Evolutionary conservation across 768 basidiomycete genomes (phyloP), one percentile per base, ranked within the genome.

Genomic region (Pholiota microspora): DNA sequence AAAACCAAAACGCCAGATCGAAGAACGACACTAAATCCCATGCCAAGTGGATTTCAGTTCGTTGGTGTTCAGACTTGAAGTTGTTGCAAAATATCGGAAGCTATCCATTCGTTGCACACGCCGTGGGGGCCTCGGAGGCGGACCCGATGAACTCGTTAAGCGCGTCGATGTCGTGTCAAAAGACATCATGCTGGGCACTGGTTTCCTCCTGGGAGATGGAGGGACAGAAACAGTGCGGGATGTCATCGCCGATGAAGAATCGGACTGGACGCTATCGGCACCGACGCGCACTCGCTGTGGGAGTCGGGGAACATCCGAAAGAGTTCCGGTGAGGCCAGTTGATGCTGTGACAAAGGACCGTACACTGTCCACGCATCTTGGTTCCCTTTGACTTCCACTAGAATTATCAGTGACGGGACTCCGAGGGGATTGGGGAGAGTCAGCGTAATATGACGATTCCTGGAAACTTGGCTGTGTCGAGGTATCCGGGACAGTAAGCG

Each of bases 41-140:
- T 58, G 58, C 63, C 63, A 64, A 13, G 63, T 60, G 3, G 60
- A 60, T 38, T 61, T 62, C 53, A 61, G 31, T 31, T 54, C 57
- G 16, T 60, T 58, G 18, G 57, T 31, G 2, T 57, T 54, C 24
- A 58, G 42, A 46, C 49, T 49, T 4, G 56, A 57, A 7, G 56
- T 52, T 7, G 51, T 44, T 16, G 51, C 51, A 15, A 51, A 51
- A 44, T 51, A 51, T 13, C 42, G 27, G 40, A 45, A 51, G 29
- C 51, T 51, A 29, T 51, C 29, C 40, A 29, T 42, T 13, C 51
- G 38, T 8, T 51, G 7, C 15, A 51, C 40, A 18, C 51, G 51
- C 29, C 51, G 42, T 6, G 48, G 48, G 0, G 25, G 51, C 24
- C 51, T 10, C 16, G 25, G 38, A 9, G 38, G 25, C 7, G 40